Percentiles rank a stretch among this genome's conserved stretches.
These are phyloP conservation scores for Acanthamoeba polyphaga DNA, from an alignment of 208 protist genomes.

Conservation along the genomic window DNA sequence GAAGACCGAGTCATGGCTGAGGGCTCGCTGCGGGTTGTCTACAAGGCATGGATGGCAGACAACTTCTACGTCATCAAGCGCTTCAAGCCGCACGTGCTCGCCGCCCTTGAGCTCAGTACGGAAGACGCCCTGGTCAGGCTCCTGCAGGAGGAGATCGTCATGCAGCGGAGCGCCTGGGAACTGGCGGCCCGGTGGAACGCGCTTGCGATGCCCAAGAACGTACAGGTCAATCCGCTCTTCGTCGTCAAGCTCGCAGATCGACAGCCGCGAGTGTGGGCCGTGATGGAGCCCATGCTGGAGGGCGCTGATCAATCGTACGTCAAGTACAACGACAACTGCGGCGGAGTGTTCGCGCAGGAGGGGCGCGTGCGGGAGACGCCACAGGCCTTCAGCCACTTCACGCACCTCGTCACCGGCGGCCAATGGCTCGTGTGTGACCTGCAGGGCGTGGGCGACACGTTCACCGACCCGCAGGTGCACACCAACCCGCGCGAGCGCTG, in stretches of 20 bases:
- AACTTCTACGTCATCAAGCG: neutral
- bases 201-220: neutral
- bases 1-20: neutral
- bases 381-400: slow-evolving; percentile 95
- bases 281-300: slow-evolving; percentile 88
- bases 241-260: neutral
- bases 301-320: slow-evolving; percentile 86
- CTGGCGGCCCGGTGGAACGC: neutral
- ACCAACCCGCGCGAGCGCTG: slow-evolving; percentile 91
- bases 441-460: slow-evolving; percentile 93
- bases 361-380: slow-evolving; percentile 89
- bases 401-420: slow-evolving; percentile 90
- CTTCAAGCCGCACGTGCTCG: neutral
- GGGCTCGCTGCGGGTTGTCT: neutral
- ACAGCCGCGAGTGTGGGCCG: neutral
- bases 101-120: neutral
- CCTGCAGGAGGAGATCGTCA: neutral
- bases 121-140: neutral
- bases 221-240: neutral
- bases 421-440: slow-evolving; percentile 93
- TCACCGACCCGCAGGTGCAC: slow-evolving; percentile 94
- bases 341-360: slow-evolving; percentile 85
- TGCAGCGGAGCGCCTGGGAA: neutral
- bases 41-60: neutral
- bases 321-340: slow-evolving; percentile 96